Base-by-base conservation (phyloP, 2,329 filamentous ascomycete genomes). In the Coniochaeta prunicola region DNA sequence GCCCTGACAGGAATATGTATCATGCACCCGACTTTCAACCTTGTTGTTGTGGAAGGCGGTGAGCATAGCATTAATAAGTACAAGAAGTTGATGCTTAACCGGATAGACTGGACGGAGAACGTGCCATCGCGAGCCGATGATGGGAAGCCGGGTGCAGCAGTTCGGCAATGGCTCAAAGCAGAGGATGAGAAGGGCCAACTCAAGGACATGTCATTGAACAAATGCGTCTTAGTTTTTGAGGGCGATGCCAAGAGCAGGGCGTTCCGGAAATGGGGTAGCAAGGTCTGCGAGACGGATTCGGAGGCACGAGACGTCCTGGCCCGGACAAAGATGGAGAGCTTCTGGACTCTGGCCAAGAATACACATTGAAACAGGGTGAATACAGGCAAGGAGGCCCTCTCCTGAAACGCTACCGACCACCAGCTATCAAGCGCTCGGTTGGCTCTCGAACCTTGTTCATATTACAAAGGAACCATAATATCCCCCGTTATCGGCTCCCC, bases 81-180 rank as follows among this genome's bases (percentile, higher is more conserved):
- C 78, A 91, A 89, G 72, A 97, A 96, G 71, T 80, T 99, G 31
- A 92, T 99, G 90, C 79, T 96, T 48, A 88, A 93, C 65, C 91
- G 94, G 54, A 92, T 97, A 68, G 89, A 96, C 72, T 99, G 96
- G 94, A 89, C 89, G 2, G 92, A 97, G 70, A 96, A 96, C 66
- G 82, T 85, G 0, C 86, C 86, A 2, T 87, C 92, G 0, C 80
- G 80, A 40, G 76, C 85, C 45, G 80, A 80, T 56, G 80, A 86
- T 60, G 81, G 80, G 38, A 87, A 86, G 59, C 79, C 81, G 59
- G 84, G 83, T 60, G 81, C 83, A 1, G 79, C 86, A 53, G 60
- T 57, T 34, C 85, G 86, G 19, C 79, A 87, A 50, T 97, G 92
- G 91, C 78, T 97, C 54, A 83, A 87, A 61, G 86, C 90, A 1